Base-by-base conservation (phyloP, 805 yeast species). In the Wickerhamomyces rabaulensis region DNA sequence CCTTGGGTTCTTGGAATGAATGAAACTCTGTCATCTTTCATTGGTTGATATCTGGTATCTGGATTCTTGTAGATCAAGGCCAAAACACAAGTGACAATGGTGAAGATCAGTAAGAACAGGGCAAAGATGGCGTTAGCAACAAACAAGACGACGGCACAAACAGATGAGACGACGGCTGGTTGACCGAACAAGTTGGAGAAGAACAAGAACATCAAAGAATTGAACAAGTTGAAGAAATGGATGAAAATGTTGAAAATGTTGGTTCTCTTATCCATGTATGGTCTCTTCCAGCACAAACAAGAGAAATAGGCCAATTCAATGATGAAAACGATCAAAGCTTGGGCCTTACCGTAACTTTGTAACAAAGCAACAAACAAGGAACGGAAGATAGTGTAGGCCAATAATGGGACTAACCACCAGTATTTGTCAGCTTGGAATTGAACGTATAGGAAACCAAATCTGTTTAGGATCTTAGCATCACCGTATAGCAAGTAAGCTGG, bases 1-100 rank as follows among this genome's bases (percentile, higher is more conserved):
- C 54, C 62, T 4, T 50, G 48, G 1, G 62, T 72, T 58, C 83
- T 75, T 52, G 91, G 91, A 61, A 94, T 87, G 65, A 94, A 94
- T n/a, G 97, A 87, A 43, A 87, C 94, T 63, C 99, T 80, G 63
- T 94, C 99, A 66, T 94, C 99, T 57, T 85, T 86, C 85, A 92
- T 86, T 51, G 97, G 98, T 69, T 89, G 92, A 70, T 94, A 94
- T 57, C 96, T 79, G 9, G 92, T 80, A 67, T 94, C 99, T 44
- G 99, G 98, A 65, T 94, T 90, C 73, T 86, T 89, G 65, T 86
- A 84, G 27, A 91, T 55, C 57, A 94, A 66, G 0, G 97, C 96
- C 66, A 89, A 71, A 6, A 82, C 71, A 70, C 98, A 91, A 2
- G 96, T 87, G 35, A 90, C 80, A 56, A 94, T 82, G 40, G 96